A percentile compares a stretch with the other conserved stretches of the same genome.
phyloP scores from a whole-genome alignment of 2,329 filamentous ascomycete species.

The Bipolaris cookei region DNA sequence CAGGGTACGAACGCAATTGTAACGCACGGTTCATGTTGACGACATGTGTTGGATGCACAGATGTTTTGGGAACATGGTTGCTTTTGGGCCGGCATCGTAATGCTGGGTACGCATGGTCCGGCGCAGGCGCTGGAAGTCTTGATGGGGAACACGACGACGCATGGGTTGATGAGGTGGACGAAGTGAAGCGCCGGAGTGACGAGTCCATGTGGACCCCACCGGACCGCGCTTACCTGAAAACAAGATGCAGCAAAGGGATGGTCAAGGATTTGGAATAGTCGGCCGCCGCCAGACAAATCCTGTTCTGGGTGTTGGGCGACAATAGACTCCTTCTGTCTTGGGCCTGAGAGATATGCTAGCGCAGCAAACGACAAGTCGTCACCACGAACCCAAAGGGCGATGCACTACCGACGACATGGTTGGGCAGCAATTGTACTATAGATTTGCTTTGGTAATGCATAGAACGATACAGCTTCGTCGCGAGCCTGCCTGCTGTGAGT shows the following conservation, averaged over 20 bases:
- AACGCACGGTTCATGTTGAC: slow-evolving; percentile 15
- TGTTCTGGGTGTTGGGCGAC: slow-evolving; percentile 29
- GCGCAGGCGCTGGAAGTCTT: slow-evolving; percentile 43
- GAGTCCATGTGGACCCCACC: slow-evolving; percentile 29
- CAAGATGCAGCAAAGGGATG: slow-evolving; percentile 25
- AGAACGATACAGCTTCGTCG: slow-evolving; percentile 28
- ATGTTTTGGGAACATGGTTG: slow-evolving; percentile 25
- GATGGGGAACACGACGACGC: slow-evolving; percentile 35
- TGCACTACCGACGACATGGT: slow-evolving; percentile 17
- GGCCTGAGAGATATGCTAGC: slow-evolving; percentile 23
- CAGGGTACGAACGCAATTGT: slow-evolving; percentile 17
- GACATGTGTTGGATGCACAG: slow-evolving; percentile 16
- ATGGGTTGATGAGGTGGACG: slow-evolving; percentile 27
- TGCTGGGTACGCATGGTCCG: slow-evolving; percentile 26
- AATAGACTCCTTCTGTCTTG: slow-evolving; percentile 14
- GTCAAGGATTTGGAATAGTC: slow-evolving; percentile 16
- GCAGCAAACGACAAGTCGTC: slow-evolving; percentile 28
- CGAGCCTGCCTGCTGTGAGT: slow-evolving; percentile 9
- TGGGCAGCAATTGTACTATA: slow-evolving; percentile 36
- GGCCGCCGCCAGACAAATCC: slow-evolving; percentile 12
- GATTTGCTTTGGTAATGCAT: slow-evolving; percentile 16
- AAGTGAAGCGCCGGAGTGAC: slow-evolving; percentile 21
- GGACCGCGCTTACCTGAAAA: slow-evolving; percentile 20
- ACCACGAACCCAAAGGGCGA: slow-evolving; percentile 23
- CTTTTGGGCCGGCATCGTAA: slow-evolving; percentile 37